Evolutionary conservation across 192 early-diverging fungal genomes (phyloP).

Genomic region (Coemansia sp.): DNA sequence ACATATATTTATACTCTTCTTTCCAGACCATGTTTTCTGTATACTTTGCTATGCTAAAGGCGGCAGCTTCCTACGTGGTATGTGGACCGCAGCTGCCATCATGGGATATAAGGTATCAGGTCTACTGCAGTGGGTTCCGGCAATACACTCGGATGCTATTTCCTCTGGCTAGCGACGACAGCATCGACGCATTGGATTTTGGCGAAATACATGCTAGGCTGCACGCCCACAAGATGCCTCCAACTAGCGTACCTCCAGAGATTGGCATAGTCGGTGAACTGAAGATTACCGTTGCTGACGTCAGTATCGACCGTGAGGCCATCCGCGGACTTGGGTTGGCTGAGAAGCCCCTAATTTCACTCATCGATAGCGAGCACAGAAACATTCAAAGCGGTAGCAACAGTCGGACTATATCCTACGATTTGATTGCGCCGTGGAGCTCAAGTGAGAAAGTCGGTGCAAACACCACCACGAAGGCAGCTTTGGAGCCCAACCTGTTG

Average conservation of each 20-base stretch:
- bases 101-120: slow-evolving; percentile 29
- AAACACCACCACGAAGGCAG: background rate
- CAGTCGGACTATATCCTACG: slow-evolving; percentile 9
- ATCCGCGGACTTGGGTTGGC: slow-evolving; percentile 18
- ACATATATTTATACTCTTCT: background rate
- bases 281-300: background rate
- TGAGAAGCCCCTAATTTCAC: slow-evolving; percentile 8
- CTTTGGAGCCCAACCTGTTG: slow-evolving; percentile 16
- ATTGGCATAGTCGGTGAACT: background rate
- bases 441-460: background rate
- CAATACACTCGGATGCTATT: slow-evolving; percentile 3
- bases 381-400: background rate
- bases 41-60: slow-evolving; percentile 12
- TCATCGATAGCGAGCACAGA: slow-evolving; percentile 1
- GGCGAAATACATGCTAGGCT: background rate
- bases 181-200: slow-evolving; percentile 13
- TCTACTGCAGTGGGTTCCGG: slow-evolving; percentile 17
- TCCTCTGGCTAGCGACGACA: slow-evolving; percentile 12
- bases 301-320: background rate
- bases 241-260: background rate
- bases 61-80: slow-evolving; percentile 5
- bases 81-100: slow-evolving; percentile 17
- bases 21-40: background rate
- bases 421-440: slow-evolving; percentile 15
- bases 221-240: slow-evolving; percentile 1